These are phyloP conservation scores for Fusarium chlamydosporum DNA, from an alignment of 2,329 filamentous ascomycete species.

Conservation along the genomic window DNA sequence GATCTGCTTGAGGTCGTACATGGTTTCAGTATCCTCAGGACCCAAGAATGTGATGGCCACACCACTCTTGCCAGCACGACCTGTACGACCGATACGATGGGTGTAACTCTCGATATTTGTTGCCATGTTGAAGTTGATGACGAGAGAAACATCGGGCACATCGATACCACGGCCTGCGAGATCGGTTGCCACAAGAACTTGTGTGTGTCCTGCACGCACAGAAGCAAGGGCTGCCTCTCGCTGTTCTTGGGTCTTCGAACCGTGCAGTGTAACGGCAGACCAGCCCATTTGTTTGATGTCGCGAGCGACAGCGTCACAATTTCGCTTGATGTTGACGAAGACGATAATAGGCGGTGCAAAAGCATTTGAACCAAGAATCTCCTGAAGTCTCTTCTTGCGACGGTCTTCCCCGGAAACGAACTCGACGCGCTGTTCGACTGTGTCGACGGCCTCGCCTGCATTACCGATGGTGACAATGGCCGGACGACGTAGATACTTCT, in stretches of 20 bases:
- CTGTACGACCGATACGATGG: conserved; percentile 95
- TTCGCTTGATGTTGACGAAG: conserved; percentile 99
- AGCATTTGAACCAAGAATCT: conserved; percentile 85
- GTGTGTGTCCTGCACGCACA: conserved; percentile 83
- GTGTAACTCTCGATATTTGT: conserved; percentile 94
- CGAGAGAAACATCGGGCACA: conserved; percentile 91
- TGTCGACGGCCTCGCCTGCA: conserved; percentile 94
- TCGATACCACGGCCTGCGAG: conserved; percentile 98
- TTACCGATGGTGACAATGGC: conserved; percentile 97
- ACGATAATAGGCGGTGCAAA: conserved; percentile 95
- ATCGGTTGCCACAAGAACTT: conserved; percentile 95
- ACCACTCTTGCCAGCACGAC: conserved; percentile 97
- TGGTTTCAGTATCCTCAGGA: conserved; percentile 86
- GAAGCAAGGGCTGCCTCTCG: conserved; percentile 90
- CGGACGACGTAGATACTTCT: conserved; percentile 93
- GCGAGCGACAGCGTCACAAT: conserved; percentile 93
- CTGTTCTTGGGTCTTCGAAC: conserved; percentile 97
- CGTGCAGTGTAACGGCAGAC: conserved; percentile 90
- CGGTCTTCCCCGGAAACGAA: conserved; percentile 93
- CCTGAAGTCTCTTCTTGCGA: conserved; percentile 93
- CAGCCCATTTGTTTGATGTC: conserved; percentile 97
- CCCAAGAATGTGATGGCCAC: conserved; percentile 96
- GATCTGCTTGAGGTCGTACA: conserved; percentile 98
- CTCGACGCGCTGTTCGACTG: conserved; percentile 96
- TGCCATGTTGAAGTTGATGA: conserved; percentile 99